phyloP scores from a whole-genome alignment of 345 rosid genomes.

The Euphorbia tirucalli region DNA sequence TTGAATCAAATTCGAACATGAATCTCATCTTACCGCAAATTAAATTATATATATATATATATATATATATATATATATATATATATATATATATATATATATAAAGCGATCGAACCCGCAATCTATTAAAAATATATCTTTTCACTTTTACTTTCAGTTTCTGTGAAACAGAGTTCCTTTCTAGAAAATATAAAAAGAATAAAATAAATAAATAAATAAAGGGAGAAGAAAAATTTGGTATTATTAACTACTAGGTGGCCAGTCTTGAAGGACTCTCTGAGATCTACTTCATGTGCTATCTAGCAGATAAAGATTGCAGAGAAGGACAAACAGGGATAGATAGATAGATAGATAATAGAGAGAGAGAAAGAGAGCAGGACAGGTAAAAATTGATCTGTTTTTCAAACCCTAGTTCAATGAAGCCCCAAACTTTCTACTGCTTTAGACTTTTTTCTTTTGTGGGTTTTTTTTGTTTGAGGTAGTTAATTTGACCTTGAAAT shows the following conservation, averaged over 20 bases:
- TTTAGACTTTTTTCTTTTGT: constrained; percentile 11
- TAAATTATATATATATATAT: too few species aligned
- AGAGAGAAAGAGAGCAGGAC: background rate
- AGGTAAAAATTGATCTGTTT: constrained; percentile 10
- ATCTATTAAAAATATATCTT: background rate
- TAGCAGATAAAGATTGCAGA: constrained; percentile 34
- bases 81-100: too few species aligned
- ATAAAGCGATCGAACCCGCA: too few species aligned
- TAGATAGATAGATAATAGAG: too few species aligned
- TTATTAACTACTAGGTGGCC: constrained; percentile 20
- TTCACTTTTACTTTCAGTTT: background rate
- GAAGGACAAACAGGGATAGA: background rate
- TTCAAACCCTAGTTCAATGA: constrained; percentile 31
- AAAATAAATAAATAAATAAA: background rate
- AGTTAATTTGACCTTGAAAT: constrained; percentile 21
- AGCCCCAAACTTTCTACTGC: background rate
- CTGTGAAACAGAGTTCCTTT: constrained; percentile 11
- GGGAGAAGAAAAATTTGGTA: background rate
- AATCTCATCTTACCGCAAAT: too few species aligned
- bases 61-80: too few species aligned
- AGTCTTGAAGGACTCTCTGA: constrained; percentile 23
- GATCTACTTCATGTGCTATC: constrained; percentile 30
- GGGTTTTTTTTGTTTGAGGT: constrained; percentile 12
- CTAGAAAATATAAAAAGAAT: background rate
- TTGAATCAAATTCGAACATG: too few species aligned